phyloP scores from a whole-genome alignment of 345 rosid species.

The Populus alba region DNA sequence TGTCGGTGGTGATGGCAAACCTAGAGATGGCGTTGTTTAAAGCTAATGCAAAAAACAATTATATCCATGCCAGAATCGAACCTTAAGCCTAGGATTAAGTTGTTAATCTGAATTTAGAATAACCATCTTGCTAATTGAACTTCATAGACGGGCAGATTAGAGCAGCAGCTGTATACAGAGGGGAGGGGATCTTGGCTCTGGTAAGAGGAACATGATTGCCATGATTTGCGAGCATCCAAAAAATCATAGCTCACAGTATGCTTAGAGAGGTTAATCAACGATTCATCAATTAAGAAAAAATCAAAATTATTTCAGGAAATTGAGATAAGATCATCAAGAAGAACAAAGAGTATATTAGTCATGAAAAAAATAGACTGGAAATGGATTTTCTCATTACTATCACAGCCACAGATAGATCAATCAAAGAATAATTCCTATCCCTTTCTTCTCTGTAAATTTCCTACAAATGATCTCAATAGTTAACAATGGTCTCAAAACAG shows the following conservation, averaged over 20 bases:
- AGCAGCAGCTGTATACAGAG: too few species aligned
- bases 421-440: neutral
- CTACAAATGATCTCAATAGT: neutral
- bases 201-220: neutral
- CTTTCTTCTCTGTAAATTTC: neutral
- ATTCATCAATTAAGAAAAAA: neutral
- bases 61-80: neutral
- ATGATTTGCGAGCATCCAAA: neutral
- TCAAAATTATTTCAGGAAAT: neutral
- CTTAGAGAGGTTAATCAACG: neutral
- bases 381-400: neutral
- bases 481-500: constrained; percentile 65
- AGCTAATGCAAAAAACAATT: too few species aligned
- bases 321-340: neutral
- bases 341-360: neutral
- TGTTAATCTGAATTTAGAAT: neutral
- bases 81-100: neutral
- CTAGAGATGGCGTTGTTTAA: too few species aligned
- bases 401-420: neutral
- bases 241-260: neutral
- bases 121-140: neutral
- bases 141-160: neutral
- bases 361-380: neutral
- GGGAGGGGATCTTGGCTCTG: neutral
- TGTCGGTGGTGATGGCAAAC: too few species aligned